A percentile compares a stretch with the other conserved stretches of the same genome.
Evolutionary conservation across 208 protist genomes (phyloP).

Genomic region (Acanthamoeba rhysodes): DNA sequence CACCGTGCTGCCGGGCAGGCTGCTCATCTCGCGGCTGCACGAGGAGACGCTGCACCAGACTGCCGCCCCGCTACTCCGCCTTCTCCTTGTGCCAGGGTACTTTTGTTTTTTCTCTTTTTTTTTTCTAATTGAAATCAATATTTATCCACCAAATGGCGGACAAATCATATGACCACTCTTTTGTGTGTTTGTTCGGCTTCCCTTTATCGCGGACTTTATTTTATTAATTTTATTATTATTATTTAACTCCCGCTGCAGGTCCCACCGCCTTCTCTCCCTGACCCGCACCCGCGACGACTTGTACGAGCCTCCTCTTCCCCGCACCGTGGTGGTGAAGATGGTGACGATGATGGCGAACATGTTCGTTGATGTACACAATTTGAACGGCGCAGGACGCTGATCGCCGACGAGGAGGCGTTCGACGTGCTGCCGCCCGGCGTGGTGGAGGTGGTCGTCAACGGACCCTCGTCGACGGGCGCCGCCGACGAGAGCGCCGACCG

Average conservation of each 20-base stretch:
- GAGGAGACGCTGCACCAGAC: neutral
- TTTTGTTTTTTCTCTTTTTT: neutral
- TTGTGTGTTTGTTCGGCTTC: neutral
- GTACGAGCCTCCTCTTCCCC: neutral
- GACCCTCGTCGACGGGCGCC: neutral
- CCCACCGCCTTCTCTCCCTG: neutral
- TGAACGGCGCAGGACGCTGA: conserved; percentile 23
- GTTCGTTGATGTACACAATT: neutral
- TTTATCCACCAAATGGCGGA: no score
- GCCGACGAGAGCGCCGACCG: neutral
- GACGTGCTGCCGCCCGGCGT: conserved; percentile 13
- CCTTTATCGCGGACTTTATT: neutral
- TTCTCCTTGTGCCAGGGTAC: conserved; percentile 12
- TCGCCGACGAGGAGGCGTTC: conserved; percentile 67
- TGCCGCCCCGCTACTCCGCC: neutral
- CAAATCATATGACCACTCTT: neutral
- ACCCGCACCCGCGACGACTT: conserved; percentile 47
- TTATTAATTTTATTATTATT: neutral
- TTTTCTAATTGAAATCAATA: no score
- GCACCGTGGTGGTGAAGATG: neutral
- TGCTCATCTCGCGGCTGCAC: conserved; percentile 32
- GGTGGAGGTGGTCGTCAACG: conserved; percentile 41
- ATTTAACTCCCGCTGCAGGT: neutral
- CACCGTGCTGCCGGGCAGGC: neutral
- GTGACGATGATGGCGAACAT: neutral